Evolutionary conservation across 331 rosid genomes (phyloP).

Genomic region (Telfairia occidentalis): DNA sequence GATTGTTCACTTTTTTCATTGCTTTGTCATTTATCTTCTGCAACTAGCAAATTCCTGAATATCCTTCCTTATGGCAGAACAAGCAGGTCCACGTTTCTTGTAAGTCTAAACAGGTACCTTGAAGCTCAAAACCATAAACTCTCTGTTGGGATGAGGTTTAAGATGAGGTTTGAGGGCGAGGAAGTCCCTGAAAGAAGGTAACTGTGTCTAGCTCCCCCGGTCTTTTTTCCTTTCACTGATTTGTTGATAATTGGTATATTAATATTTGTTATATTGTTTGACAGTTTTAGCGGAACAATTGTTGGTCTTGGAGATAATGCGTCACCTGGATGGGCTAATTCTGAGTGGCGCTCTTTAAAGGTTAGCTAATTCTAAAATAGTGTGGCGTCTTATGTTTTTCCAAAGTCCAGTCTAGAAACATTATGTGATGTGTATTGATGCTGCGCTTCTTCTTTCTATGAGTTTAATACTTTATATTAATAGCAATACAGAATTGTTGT

Average conservation of each 20-base stretch:
- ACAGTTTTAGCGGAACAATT: slow-evolving; percentile 96
- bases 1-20: not conserved
- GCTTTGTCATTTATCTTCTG: not conserved
- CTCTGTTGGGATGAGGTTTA: slow-evolving; percentile 96
- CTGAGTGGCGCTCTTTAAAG: slow-evolving; percentile 97
- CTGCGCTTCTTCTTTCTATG: not conserved
- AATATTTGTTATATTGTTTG: slow-evolving; percentile 1
- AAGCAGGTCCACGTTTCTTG: slow-evolving; percentile 90
- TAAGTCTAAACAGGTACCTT: slow-evolving; percentile 81
- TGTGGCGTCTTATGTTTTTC: not conserved
- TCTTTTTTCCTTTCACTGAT: not conserved
- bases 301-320: slow-evolving; percentile 79
- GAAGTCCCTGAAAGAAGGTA: slow-evolving; percentile 99
- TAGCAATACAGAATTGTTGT: not conserved
- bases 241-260: not conserved
- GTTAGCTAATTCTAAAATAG: slow-evolving; percentile 18
- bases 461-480: not conserved
- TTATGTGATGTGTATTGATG: not conserved
- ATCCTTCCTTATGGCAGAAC: slow-evolving; percentile 45
- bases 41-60: not conserved
- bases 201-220: slow-evolving; percentile 7
- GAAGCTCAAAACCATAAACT: slow-evolving; percentile 84
- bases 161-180: slow-evolving; percentile 98
- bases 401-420: not conserved
- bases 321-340: slow-evolving; percentile 71